Conservation (phyloP, 495 filamentous ascomycete genomes). For the Aspergillus hancockii region DNA sequence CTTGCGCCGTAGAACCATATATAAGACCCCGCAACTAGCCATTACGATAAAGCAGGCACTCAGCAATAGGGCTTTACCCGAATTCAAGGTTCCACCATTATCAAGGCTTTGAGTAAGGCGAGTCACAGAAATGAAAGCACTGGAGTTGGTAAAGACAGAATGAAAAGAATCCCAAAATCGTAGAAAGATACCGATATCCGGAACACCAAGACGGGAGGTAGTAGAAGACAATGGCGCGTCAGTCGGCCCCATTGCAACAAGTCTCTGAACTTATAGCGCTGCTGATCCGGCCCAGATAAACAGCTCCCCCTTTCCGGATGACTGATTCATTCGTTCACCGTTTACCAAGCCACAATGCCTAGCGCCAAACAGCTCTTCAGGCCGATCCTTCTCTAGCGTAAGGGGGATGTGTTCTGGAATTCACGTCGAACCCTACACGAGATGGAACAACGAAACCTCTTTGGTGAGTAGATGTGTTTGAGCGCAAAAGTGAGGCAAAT, state of each 20-base stretch:
- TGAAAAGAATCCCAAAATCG: constrained; percentile 16
- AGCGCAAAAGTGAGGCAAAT: constrained; percentile 26
- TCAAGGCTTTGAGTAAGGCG: constrained; percentile 24
- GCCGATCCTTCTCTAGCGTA: constrained; percentile 2
- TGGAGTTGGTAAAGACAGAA: constrained; percentile 13
- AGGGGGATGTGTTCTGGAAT: constrained; percentile 26
- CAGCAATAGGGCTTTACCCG: constrained; percentile 37
- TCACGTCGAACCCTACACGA: constrained; percentile 25
- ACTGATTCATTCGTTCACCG: constrained; percentile 12
- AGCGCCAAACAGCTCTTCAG: constrained; percentile 11
- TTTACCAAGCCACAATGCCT: constrained; percentile 10
- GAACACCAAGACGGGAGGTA: constrained; percentile 7
- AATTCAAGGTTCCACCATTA: constrained; percentile 33
- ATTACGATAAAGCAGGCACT: constrained; percentile 40
- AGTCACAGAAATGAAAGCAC: constrained; percentile 21
- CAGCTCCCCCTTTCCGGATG: constrained; percentile 14
- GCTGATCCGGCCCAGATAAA: constrained; percentile 11
- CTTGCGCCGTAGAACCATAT: constrained; percentile 35
- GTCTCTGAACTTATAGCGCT: constrained; percentile 18
- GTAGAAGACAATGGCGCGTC: constrained; percentile 10
- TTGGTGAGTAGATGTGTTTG: constrained; percentile 20
- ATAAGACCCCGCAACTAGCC: constrained; percentile 45
- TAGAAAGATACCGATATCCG: constrained; percentile 7
- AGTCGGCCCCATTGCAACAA: constrained; percentile 19
- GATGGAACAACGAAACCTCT: constrained; percentile 22